Conservation (phyloP, 2,329 filamentous ascomycete species). For the Coleophoma cylindrospora region DNA sequence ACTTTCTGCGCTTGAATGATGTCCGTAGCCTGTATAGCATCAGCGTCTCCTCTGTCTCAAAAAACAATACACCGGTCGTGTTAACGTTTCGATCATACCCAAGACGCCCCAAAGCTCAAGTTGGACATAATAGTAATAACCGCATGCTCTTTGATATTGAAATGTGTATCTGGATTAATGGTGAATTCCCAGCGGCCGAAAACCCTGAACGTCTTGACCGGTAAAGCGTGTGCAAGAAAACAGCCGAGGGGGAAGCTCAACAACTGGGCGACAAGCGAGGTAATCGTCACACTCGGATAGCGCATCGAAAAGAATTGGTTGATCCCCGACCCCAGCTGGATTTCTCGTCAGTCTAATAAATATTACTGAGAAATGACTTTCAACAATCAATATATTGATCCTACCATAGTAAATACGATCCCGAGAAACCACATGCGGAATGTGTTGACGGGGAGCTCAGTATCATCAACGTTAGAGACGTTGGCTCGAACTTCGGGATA, state of each 20-base stretch:
- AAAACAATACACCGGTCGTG: slow-evolving; percentile 22
- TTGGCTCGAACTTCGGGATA: slow-evolving; percentile 53
- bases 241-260: slow-evolving; percentile 39
- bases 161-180: slow-evolving; percentile 54
- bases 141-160: slow-evolving; percentile 63
- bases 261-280: slow-evolving; percentile 6
- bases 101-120: slow-evolving; percentile 31
- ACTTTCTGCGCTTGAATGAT: slow-evolving; percentile 15
- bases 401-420: slow-evolving; percentile 22
- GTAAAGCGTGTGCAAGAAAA: slow-evolving; percentile 40
- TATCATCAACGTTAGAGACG: slow-evolving; percentile 57
- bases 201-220: slow-evolving; percentile 21
- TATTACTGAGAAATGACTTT: background rate
- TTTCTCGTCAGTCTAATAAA: background rate
- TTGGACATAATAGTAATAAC: slow-evolving; percentile 59
- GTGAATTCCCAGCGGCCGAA: slow-evolving; percentile 44
- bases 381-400: background rate
- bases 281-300: slow-evolving; percentile 4
- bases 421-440: slow-evolving; percentile 60
- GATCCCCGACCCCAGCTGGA: slow-evolving; percentile 2
- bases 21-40: background rate
- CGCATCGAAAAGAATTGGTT: slow-evolving; percentile 6
- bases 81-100: slow-evolving; percentile 29
- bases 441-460: slow-evolving; percentile 57
- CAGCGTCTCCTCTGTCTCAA: background rate